Conservation (phyloP, 345 rosid genomes). For the Ceriops zippeliana region DNA sequence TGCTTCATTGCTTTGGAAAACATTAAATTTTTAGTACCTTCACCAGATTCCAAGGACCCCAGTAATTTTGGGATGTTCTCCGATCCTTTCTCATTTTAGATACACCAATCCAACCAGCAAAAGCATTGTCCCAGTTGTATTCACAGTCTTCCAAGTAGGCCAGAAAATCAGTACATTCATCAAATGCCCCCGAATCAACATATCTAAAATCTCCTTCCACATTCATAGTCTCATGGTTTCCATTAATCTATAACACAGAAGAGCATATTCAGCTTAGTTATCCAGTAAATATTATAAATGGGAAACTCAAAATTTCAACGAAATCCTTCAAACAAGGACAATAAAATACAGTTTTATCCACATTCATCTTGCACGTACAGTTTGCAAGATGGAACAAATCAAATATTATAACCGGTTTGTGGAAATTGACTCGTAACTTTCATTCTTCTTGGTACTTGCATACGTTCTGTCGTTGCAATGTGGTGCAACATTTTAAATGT, state of each 20-base stretch:
- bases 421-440: no score
- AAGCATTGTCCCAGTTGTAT: constrained; percentile 70
- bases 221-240: constrained; percentile 93
- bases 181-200: constrained; percentile 68
- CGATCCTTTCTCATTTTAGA: constrained; percentile 46
- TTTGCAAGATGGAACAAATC: background rate
- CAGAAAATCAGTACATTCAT: constrained; percentile 70
- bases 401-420: no score
- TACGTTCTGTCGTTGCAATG: background rate
- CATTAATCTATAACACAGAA: constrained; percentile 52
- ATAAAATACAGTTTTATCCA: background rate
- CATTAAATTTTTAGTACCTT: constrained; percentile 52
- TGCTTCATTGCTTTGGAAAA: background rate
- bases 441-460: background rate
- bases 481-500: background rate
- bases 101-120: constrained; percentile 54
- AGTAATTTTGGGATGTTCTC: constrained; percentile 44
- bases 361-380: no score
- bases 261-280: background rate
- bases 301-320: background rate
- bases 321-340: background rate
- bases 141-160: constrained; percentile 51
- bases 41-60: constrained; percentile 77
- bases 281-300: background rate
- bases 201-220: constrained; percentile 92